Percentiles rank a stretch among this genome's conserved stretches.
phyloP scores from a whole-genome alignment of 345 rosid genomes.

The Syzygium grande region DNA sequence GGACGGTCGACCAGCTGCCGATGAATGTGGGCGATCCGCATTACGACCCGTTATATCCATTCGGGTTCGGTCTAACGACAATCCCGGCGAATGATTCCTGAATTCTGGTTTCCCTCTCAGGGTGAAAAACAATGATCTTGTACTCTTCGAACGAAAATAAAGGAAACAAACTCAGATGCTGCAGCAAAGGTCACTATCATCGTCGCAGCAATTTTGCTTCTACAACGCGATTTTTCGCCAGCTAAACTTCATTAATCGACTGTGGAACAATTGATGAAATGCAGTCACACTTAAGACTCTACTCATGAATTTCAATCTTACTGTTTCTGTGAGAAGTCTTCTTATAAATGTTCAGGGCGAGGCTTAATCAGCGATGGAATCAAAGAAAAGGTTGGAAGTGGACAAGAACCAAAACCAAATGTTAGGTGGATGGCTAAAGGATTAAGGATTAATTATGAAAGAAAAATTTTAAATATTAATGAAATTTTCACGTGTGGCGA shows the following conservation, averaged over 20 bases:
- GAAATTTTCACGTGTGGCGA: background rate
- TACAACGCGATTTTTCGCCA: background rate
- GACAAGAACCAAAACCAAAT: background rate
- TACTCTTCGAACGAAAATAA: background rate
- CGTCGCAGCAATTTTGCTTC: background rate
- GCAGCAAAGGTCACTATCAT: background rate
- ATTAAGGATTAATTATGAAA: too few relatives aligned
- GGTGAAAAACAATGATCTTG: background rate
- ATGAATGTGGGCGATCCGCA: conserved; percentile 50
- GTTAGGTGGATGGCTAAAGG: background rate
- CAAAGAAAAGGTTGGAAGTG: background rate
- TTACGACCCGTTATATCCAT: conserved; percentile 35
- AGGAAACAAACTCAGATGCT: background rate
- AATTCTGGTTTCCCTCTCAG: background rate
- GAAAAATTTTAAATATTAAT: too few relatives aligned
- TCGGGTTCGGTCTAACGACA: conserved; percentile 22
- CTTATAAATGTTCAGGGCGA: background rate
- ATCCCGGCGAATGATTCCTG: background rate
- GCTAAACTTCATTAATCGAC: background rate
- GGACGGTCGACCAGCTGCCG: conserved; percentile 72
- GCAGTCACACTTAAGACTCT: background rate
- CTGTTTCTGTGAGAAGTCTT: background rate
- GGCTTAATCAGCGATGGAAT: background rate
- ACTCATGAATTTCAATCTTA: background rate
- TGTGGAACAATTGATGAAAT: background rate